These are phyloP conservation scores for Talaromyces nanjingensis DNA, from an alignment of 495 filamentous ascomycete species.

Conservation along the genomic window DNA sequence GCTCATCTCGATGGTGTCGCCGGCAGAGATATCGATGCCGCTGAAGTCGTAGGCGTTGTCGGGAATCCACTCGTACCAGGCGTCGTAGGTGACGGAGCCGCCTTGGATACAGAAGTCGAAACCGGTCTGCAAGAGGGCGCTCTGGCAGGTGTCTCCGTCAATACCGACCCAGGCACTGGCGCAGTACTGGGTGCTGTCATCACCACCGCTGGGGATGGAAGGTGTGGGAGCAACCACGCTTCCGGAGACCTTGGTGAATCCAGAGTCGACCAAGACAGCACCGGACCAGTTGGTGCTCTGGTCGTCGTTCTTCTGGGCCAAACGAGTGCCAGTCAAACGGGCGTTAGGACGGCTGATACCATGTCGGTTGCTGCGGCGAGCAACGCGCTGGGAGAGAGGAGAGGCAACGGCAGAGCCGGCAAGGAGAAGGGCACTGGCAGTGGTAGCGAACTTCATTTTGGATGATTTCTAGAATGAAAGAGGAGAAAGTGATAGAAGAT, in stretches of 20 bases:
- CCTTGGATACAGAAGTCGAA: conserved; percentile 47
- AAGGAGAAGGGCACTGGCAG: conserved; percentile 9
- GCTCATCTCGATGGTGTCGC: conserved; percentile 49
- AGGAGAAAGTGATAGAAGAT: not conserved
- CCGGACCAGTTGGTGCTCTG: conserved; percentile 48
- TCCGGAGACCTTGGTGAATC: conserved; percentile 48
- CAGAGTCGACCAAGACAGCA: conserved; percentile 40
- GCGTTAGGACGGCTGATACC: conserved; percentile 5
- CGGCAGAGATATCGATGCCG: conserved; percentile 41
- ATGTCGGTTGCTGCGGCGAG: conserved; percentile 5
- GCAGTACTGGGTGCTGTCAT: conserved; percentile 17
- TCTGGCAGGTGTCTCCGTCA: conserved; percentile 52
- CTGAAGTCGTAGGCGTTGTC: conserved; percentile 49
- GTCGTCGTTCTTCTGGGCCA: not conserved
- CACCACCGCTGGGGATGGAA: conserved; percentile 31
- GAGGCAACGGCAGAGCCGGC: conserved; percentile 8
- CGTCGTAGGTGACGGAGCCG: conserved; percentile 33
- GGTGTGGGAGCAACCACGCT: conserved; percentile 53
- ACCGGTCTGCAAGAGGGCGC: conserved; percentile 55
- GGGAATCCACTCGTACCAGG: conserved; percentile 65
- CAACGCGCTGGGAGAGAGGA: conserved; percentile 4
- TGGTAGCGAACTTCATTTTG: conserved; percentile 8
- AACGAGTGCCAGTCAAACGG: not conserved
- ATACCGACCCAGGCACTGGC: conserved; percentile 60
- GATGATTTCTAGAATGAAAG: not conserved